A percentile compares a stretch with the other conserved stretches of the same genome.
Conservation (phyloP, 805 yeast species). For the Cyberlindnera maclurae region DNA sequence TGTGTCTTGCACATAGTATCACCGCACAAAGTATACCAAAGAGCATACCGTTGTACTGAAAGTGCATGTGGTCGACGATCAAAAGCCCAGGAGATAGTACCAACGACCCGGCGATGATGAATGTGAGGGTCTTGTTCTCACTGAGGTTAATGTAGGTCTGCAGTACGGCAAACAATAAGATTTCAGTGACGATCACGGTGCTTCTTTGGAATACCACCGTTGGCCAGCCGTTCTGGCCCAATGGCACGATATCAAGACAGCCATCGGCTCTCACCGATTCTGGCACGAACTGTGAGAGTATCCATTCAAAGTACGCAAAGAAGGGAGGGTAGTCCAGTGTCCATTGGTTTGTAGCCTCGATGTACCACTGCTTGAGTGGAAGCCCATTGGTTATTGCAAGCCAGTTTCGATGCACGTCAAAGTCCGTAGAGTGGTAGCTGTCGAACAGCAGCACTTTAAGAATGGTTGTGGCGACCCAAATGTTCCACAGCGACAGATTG, state of each 20-base stretch:
- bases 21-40: conserved; percentile 76
- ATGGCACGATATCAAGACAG: conserved; percentile 58
- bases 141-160: conserved; percentile 62
- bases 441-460: conserved; percentile 59
- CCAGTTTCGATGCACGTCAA: conserved; percentile 98
- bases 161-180: conserved; percentile 59
- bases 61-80: conserved; percentile 91
- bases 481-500: conserved; percentile 52
- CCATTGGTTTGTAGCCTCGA: conserved; percentile 77
- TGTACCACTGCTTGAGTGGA: conserved; percentile 78
- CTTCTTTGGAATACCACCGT: conserved; percentile 76
- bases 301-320: conserved; percentile 93
- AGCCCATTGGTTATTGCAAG: conserved; percentile 76
- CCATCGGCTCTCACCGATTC: conserved; percentile 59
- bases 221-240: conserved; percentile 67
- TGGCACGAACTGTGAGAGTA: conserved; percentile 67
- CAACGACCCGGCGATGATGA: conserved; percentile 75
- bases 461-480: conserved; percentile 56
- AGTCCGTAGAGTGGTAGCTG: conserved; percentile 90
- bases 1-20: conserved; percentile 60
- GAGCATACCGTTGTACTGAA: conserved; percentile 93
- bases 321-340: conserved; percentile 97
- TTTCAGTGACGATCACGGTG: conserved; percentile 75
- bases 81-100: conserved; percentile 85
- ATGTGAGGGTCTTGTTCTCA: conserved; percentile 35